A percentile compares a stretch with the other conserved stretches of the same genome.
Evolutionary conservation across 257 asterid genomes (phyloP).

Genomic region (Penstemon davidsonii): DNA sequence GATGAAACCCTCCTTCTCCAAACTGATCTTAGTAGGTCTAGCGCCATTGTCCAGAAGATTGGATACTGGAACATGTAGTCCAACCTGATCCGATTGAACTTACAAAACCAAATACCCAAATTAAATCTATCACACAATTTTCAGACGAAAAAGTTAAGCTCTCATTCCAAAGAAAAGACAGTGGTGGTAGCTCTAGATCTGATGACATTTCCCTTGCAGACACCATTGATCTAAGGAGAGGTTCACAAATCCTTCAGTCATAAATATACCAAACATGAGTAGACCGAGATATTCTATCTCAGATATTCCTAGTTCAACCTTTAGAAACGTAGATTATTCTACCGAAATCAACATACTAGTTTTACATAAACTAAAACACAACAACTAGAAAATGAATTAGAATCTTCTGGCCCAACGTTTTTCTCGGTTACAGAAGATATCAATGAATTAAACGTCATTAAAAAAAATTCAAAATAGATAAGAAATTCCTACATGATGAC

Average conservation of each 20-base stretch:
- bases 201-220: not conserved
- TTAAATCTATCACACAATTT: not conserved
- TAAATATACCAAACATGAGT: not conserved
- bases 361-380: no score
- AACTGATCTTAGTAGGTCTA: not conserved
- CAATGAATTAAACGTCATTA: not conserved
- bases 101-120: not conserved
- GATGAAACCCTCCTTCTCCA: slow-evolving; percentile 14
- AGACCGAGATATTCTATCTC: no score
- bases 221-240: slow-evolving; percentile 8
- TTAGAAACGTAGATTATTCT: not conserved
- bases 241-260: not conserved
- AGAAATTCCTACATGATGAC: not conserved
- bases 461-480: not conserved
- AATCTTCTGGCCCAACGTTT: not conserved
- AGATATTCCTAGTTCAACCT: not conserved
- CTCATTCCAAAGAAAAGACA: not conserved
- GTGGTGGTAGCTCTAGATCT: not conserved
- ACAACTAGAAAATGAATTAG: not conserved
- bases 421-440: not conserved
- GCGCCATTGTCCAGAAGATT: not conserved
- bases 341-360: not conserved
- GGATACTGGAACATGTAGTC: not conserved
- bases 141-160: not conserved
- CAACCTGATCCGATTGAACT: not conserved